phyloP scores from a whole-genome alignment of 169 alveolate genomes.

The Cryptosporidium bovis region DNA sequence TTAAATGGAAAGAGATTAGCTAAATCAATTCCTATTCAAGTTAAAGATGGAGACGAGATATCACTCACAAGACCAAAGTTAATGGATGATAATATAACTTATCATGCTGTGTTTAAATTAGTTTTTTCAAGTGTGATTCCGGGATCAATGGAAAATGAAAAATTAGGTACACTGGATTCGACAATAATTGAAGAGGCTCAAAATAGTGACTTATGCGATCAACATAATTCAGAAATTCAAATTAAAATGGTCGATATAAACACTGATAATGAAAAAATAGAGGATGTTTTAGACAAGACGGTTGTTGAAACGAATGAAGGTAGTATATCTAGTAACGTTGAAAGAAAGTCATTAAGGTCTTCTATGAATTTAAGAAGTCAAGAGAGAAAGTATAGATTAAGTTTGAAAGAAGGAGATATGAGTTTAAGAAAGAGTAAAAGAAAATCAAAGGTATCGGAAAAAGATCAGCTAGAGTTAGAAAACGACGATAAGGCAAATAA shows the following conservation, averaged over 20 bases:
- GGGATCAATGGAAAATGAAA: conserved; percentile 17
- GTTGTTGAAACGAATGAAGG: conserved; percentile 19
- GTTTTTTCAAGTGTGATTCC: conserved; percentile 55
- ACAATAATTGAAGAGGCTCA: background rate
- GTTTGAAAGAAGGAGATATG: conserved; percentile 12
- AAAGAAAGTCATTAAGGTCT: conserved; percentile 44
- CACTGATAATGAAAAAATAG: background rate
- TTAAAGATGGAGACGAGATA: conserved; percentile 48
- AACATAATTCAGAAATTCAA: background rate
- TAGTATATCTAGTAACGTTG: background rate
- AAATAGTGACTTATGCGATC: background rate
- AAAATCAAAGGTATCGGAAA: conserved; percentile 18
- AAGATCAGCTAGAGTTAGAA: conserved; percentile 1
- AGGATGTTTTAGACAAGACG: conserved; percentile 7
- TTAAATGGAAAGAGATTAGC: conserved; percentile 55
- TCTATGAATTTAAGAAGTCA: conserved; percentile 65
- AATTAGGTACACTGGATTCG: background rate
- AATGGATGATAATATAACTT: conserved; percentile 59
- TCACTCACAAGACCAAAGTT: conserved; percentile 68
- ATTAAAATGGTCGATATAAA: conserved; percentile 2
- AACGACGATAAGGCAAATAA: no score
- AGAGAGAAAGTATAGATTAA: conserved; percentile 40
- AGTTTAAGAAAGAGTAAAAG: conserved; percentile 2
- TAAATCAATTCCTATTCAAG: conserved; percentile 49
- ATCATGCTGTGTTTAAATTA: conserved; percentile 59